Base-by-base conservation (phyloP, 441 rosid species). In the Arabidopsis hybrid region DNA sequence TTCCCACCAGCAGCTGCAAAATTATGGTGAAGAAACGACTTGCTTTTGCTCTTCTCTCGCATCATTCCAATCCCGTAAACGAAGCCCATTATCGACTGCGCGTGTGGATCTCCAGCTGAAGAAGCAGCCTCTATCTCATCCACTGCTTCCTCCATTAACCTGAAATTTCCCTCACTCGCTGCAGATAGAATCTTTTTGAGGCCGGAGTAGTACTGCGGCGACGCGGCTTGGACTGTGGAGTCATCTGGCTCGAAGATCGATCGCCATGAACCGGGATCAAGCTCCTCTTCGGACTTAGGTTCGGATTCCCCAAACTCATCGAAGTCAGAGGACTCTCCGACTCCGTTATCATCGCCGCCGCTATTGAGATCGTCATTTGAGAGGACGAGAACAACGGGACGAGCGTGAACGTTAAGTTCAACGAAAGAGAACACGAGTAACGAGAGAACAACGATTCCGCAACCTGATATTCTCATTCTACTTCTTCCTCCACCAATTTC, bases 201-300 rank as follows among this genome's bases (percentile, higher is more conserved):
- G 31, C 78, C 84, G 35, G 85, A 77, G 79, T 83, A 83, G 78
- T 93, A 91, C 42, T 83, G 82, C 5, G 78, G 78, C 43, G 80
- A 67, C 49, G 78, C 49, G 66, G 63, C 65, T n/a, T 66, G 62
- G 10, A 60, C 67, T 39, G 67, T n/a, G 5, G 84, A 67, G 57
- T 80, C 77, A 65, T 80, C 86, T 36, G 97, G 91, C 81, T 90
- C 98, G 68, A 94, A 88, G 67, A 91, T 83, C 29, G 90, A 89
- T 65, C 95, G 89, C 98, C 98, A 93, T 2, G 98, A 91, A n/a
- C 98, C 97, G 8, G 96, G 97, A 59, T 91, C 97, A 62, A 93
- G 95, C 78, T 90, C 89, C 49, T 91, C 89, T 34, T 89, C 97
- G 3, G 94, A 73, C 73, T 85, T 89, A 13, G 88, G 74, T 12